Evolutionary conservation across 2,329 filamentous ascomycete species (phyloP), one percentile per base, ranked within the genome.

Genomic region (Aspergillus tanneri): DNA sequence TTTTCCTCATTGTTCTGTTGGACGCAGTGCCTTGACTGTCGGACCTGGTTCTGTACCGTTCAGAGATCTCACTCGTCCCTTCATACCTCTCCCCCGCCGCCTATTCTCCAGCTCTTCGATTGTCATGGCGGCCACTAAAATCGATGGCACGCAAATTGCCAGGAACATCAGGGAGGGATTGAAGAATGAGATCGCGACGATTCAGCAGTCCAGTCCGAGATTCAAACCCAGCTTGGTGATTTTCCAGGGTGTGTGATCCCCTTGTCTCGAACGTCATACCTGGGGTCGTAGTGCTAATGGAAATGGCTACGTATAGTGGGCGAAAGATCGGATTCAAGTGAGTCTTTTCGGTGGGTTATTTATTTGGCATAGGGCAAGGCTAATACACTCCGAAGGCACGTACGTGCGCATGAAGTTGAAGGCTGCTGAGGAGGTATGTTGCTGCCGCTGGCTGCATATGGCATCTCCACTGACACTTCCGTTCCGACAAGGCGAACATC

Each of bases 371-470:
- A 42, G 32, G 41, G 9, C 42, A 14, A 28, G 22, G 38, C 56
- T 70, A 60, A 69, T 61, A 55, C 22, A 38, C 37, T 49, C 48
- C 55, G 48, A 64, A 92, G 88, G 86, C 65, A 97, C 92, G 43
- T 99, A 99, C 87, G 92, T 99, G 73, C 91, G 91, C 75, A 99
- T 99, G 93, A 99, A 99, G 78, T 77, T 96, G 66, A 99, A 96
- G 81, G 93, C 93, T 58, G 93, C 93, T 49, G 79, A 88, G 69
- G 93, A 97, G 81, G 88, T 90, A 76, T 60, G 74, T 45, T 48
- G 44, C 2, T n/a, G n/a, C n/a, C n/a, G n/a, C n/a, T n/a, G n/a
- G n/a, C n/a, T n/a, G n/a, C n/a, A n/a, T n/a, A n/a, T n/a, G n/a
- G n/a, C 21, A 32, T 22, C 28, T 18, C 12, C 34, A 12, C 36